A percentile compares a stretch with the other conserved stretches of the same genome.
Conservation (phyloP, 2,329 filamentous ascomycete genomes). For the Aspergillus quadricinctus region DNA sequence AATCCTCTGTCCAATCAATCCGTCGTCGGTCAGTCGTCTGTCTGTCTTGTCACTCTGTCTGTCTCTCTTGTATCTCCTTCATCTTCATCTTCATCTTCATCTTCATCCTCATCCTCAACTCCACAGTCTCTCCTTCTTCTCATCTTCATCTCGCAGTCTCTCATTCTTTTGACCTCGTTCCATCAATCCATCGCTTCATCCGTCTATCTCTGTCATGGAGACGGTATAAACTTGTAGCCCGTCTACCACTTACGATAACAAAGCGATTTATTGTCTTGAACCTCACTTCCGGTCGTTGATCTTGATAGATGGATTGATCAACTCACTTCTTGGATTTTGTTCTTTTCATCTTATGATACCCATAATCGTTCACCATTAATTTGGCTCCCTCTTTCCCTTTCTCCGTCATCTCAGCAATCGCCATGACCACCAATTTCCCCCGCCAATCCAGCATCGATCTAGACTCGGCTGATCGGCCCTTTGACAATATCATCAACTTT, state of each 20-base stretch:
- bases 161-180: neutral
- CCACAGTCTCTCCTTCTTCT: neutral
- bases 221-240: neutral
- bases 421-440: conserved; percentile 8
- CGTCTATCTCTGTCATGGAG: too few species aligned
- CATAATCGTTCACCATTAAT: neutral
- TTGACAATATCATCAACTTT: conserved; percentile 67
- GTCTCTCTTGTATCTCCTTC: neutral
- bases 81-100: neutral
- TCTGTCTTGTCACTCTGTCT: neutral
- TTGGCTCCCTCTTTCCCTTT: neutral
- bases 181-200: neutral
- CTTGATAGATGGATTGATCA: neutral
- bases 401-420: neutral
- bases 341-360: neutral
- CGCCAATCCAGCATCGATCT: conserved; percentile 30
- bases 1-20: neutral
- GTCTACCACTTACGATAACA: neutral
- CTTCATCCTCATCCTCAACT: neutral
- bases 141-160: too few species aligned
- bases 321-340: neutral
- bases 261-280: neutral
- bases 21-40: neutral
- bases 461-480: conserved; percentile 31
- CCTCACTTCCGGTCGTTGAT: neutral